Conservation (phyloP, 305 asterid species). For the Ajuga reptans region DNA sequence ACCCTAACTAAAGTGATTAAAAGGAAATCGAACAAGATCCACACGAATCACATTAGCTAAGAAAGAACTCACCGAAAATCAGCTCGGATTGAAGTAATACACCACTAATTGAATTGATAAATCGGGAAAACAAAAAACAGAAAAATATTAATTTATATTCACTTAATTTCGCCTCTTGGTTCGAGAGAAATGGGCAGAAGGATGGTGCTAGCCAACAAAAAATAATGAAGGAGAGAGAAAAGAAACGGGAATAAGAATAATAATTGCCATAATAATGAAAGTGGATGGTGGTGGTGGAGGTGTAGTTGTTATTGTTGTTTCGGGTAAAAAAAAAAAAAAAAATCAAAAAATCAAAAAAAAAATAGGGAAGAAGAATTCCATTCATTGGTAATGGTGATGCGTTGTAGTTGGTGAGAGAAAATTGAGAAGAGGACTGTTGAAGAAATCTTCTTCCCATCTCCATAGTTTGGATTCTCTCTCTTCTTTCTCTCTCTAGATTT, state of each 20-base stretch:
- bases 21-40: neutral
- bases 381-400: slow-evolving; percentile 43
- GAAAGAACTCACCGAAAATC: slow-evolving; percentile 28
- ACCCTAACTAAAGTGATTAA: slow-evolving; percentile 19
- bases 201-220: slow-evolving; percentile 23
- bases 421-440: slow-evolving; percentile 30
- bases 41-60: slow-evolving; percentile 8
- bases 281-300: slow-evolving; percentile 44
- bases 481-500: slow-evolving; percentile 9
- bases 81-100: slow-evolving; percentile 21
- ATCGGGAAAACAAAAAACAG: neutral
- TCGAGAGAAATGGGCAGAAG: slow-evolving; percentile 30
- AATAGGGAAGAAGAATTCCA: slow-evolving; percentile 37
- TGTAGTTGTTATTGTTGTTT: slow-evolving; percentile 40
- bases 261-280: slow-evolving; percentile 36
- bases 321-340: slow-evolving; percentile 29
- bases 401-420: slow-evolving; percentile 36
- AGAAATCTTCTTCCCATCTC: slow-evolving; percentile 27
- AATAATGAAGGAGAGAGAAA: slow-evolving; percentile 31
- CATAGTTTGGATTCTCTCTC: slow-evolving; percentile 19
- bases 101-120: neutral
- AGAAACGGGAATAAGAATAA: slow-evolving; percentile 32
- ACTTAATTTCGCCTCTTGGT: neutral
- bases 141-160: neutral
- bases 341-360: neutral